A percentile compares a stretch with the other conserved stretches of the same genome.
phyloP scores from a whole-genome alignment of 2,329 filamentous ascomycete genomes.

The Alternaria sp. region DNA sequence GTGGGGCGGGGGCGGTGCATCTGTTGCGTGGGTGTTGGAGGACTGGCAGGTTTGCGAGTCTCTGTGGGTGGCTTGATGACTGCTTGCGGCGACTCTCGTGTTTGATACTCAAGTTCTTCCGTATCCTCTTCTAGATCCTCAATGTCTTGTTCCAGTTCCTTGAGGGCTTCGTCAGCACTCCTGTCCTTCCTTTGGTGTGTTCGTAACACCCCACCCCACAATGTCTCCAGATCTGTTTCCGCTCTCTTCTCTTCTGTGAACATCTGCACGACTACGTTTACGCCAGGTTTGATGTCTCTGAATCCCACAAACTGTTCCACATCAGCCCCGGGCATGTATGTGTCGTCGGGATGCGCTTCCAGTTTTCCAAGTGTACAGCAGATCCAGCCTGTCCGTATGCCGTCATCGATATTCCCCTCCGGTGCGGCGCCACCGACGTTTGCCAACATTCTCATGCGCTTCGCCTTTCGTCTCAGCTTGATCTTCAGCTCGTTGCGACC shows the following conservation, averaged over 20 bases:
- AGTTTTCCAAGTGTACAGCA: conserved; percentile 87
- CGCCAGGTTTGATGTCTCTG: conserved; percentile 65
- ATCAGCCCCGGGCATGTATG: conserved; percentile 39
- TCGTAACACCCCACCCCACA: conserved; percentile 65
- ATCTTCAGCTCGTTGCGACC: conserved; percentile 91
- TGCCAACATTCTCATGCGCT: conserved; percentile 81
- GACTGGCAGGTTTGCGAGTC: not conserved
- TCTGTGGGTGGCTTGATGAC: conserved; percentile 2
- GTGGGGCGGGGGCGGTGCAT: conserved; percentile 33
- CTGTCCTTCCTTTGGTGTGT: conserved; percentile 53
- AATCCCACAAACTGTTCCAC: conserved; percentile 77
- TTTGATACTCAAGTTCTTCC: conserved; percentile 18
- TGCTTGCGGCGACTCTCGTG: not conserved
- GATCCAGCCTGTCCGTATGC: conserved; percentile 92
- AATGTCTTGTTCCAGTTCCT: conserved; percentile 32
- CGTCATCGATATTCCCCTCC: conserved; percentile 75
- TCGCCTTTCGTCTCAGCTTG: conserved; percentile 80
- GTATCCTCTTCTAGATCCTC: conserved; percentile 35
- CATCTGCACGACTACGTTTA: conserved; percentile 74
- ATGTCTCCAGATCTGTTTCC: conserved; percentile 70
- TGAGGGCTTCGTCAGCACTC: conserved; percentile 41
- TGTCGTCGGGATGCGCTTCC: conserved; percentile 60
- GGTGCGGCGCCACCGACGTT: conserved; percentile 65
- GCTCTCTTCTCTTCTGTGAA: conserved; percentile 74
- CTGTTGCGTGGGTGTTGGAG: conserved; percentile 22